A percentile compares a stretch with the other conserved stretches of the same genome.
Evolutionary conservation across 2,329 filamentous ascomycete genomes (phyloP).

Genomic region (Leptosphaerulina australis): DNA sequence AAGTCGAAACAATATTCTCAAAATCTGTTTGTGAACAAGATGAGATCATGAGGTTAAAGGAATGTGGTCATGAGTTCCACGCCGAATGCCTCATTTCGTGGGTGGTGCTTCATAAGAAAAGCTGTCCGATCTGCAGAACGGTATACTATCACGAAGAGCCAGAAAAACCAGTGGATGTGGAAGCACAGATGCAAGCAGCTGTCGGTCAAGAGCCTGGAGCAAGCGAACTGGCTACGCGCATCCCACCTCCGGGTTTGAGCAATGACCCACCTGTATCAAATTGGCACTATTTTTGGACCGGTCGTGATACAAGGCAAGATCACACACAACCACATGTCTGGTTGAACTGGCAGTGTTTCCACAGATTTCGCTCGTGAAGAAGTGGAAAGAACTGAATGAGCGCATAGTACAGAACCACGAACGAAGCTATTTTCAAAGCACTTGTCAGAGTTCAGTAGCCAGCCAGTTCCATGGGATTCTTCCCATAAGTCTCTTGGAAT

Average conservation of each 20-base stretch:
- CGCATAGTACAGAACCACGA: too few relatives aligned
- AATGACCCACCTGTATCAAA: slow-evolving; percentile 13
- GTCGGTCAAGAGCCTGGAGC: background rate
- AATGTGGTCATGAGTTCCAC: slow-evolving; percentile 42
- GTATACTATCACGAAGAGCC: slow-evolving; percentile 33
- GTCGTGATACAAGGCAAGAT: slow-evolving; percentile 4
- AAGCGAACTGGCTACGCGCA: background rate
- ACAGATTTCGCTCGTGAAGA: background rate
- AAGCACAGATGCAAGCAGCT: slow-evolving; percentile 9
- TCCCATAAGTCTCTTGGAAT: too few relatives aligned
- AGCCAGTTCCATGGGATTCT: too few relatives aligned
- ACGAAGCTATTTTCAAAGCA: too few relatives aligned
- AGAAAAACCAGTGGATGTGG: slow-evolving; percentile 24
- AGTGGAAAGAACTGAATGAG: background rate
- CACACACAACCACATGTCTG: background rate
- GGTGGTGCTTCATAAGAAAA: slow-evolving; percentile 39
- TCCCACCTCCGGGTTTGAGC: too few relatives aligned
- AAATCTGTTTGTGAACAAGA: slow-evolving; percentile 19
- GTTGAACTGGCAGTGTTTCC: background rate
- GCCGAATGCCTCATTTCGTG: slow-evolving; percentile 41
- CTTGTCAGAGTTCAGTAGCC: too few relatives aligned
- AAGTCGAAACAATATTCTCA: slow-evolving; percentile 2
- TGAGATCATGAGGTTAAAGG: slow-evolving; percentile 34
- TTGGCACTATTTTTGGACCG: slow-evolving; percentile 17
- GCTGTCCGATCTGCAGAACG: slow-evolving; percentile 41